Evolutionary conservation across 2,329 filamentous ascomycete genomes (phyloP), one percentile per base, ranked within the genome.

Genomic region (Aspergillus piperis): DNA sequence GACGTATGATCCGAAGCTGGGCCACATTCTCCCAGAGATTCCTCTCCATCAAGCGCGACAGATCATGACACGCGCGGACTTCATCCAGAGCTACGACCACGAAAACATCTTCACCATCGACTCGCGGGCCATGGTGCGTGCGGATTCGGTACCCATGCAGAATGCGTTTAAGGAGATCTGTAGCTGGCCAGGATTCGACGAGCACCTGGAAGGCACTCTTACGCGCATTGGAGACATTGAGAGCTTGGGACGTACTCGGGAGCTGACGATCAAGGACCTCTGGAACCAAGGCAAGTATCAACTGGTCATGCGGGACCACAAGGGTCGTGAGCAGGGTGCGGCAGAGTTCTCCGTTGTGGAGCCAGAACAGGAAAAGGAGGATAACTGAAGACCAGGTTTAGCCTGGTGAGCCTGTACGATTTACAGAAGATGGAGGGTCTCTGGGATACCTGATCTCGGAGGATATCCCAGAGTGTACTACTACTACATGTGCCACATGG

Each of bases 91-190:
- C 62, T 93, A 98, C 72, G 95, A 99, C 78, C 91, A 95, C 65
- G 86, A 95, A 62, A 98, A 98, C 73, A 86, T 99, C 61, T 97
- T 98, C 78, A 95, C 91, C 64, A 98, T 99, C 70, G 94, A 96
- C 62, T 91, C 88, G 60, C 84, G 85, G 42, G 92, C 93, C 15
- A 89, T 90, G 74, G 95, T 99, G 7, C 88, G 95, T 50, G 95
- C 95, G 1, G 94, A 96, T 75, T 94, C 89, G 1, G 94, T 99
- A 25, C 95, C 95, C 2, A 99, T 99, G 95, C 92, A 96, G 76
- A 87, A 88, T 52, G 95, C 95, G 0, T 96, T 99, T 77, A 85
- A 87, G 59, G 87, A 93, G 70, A 93, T 99, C 11, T 96, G 92
- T 72, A 75, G 80, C 3, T 78, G 89, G 67, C 84, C 86, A 3